Evolutionary conservation across 106 monocot species (phyloP), one percentile per base, ranked within the genome.

Genomic region (Apostasia ramifera): DNA sequence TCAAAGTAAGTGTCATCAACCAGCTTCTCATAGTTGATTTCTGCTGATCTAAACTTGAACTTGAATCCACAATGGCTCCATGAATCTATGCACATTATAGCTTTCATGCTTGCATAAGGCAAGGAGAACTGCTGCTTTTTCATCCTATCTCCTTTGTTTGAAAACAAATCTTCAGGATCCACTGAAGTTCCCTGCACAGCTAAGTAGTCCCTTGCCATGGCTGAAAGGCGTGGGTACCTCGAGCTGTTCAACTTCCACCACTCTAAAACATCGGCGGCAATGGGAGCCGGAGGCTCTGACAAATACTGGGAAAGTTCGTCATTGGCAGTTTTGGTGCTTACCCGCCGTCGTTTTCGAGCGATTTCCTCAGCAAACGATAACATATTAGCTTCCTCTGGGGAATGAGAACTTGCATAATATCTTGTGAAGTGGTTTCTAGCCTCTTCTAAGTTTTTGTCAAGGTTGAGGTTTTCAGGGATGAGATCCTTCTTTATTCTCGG

Each of bases 301-400:
- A 95, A 38, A 72, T 88, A 95, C 52, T 91, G 91, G 1, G 91
- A 75, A 1, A 95, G 81, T 77, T 91, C 91, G 47, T 95, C 91
- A 0, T 83, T 66, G 47, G 88, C 68, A 5, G 73, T 55, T 53
- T 1, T 70, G 53, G 55, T 56, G 42, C 60, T 88, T 55, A 70
- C 60, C 51, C 86, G 83, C 4, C 91, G 80, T 66, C 85, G 74
- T 73, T 95, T 95, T 7, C 94, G 60, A 1, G 88, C 91, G 44
- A 95, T 95, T 71, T 91, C 94, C 58, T 95, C 94, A 43, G 94
- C 94, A 57, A 86, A 95, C 4, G 94, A 88, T 50, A 88, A 77
- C 13, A 75, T 76, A 67, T 63, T 81, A 5, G 68, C 47, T 40
- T 83, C 83, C 6, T 83, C 85, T 2, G 66, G 54, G 9, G 81